Evolutionary conservation across 257 asterid species (phyloP).

Genomic region (Solanum sitiens): DNA sequence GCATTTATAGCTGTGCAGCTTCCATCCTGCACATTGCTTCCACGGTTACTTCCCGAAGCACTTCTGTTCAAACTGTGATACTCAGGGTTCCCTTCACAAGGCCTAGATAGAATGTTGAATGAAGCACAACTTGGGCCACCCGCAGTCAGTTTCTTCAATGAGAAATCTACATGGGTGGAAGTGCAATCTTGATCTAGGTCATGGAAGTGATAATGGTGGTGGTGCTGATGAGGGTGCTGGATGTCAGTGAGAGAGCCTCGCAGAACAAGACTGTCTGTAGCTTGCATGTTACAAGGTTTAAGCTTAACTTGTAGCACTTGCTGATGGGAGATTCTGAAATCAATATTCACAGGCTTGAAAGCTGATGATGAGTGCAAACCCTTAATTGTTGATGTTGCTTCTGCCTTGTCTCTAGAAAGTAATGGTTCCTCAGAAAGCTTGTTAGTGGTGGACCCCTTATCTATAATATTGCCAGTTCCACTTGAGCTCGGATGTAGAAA

Average conservation of each 20-base stretch:
- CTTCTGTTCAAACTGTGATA: conserved; percentile 49
- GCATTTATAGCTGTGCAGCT: conserved; percentile 39
- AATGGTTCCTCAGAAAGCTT: conserved; percentile 18
- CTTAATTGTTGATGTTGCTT: conserved; percentile 38
- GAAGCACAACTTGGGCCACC: conserved; percentile 40
- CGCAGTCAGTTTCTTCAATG: conserved; percentile 35
- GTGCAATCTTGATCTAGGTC: conserved; percentile 20
- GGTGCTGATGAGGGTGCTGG: conserved; percentile 29
- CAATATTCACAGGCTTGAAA: conserved; percentile 35
- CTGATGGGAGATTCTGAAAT: conserved; percentile 29
- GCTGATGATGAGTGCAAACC: conserved; percentile 34
- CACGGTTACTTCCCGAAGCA: conserved; percentile 61
- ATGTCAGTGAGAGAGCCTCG: not conserved
- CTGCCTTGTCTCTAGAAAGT: conserved; percentile 24
- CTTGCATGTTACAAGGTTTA: conserved; percentile 23
- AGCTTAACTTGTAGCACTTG: conserved; percentile 32
- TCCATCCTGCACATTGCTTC: conserved; percentile 53
- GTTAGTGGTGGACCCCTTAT: conserved; percentile 55
- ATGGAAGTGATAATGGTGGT: conserved; percentile 20
- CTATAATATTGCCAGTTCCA: conserved; percentile 42
- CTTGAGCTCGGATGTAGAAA: conserved; percentile 41
- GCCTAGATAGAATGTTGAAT: conserved; percentile 31
- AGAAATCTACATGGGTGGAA: conserved; percentile 22
- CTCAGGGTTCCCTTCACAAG: conserved; percentile 21
- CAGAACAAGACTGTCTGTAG: conserved; percentile 17